Evolutionary conservation across 1,284 basidiomycete genomes (phyloP).

Genomic region (Tilletia caries): DNA sequence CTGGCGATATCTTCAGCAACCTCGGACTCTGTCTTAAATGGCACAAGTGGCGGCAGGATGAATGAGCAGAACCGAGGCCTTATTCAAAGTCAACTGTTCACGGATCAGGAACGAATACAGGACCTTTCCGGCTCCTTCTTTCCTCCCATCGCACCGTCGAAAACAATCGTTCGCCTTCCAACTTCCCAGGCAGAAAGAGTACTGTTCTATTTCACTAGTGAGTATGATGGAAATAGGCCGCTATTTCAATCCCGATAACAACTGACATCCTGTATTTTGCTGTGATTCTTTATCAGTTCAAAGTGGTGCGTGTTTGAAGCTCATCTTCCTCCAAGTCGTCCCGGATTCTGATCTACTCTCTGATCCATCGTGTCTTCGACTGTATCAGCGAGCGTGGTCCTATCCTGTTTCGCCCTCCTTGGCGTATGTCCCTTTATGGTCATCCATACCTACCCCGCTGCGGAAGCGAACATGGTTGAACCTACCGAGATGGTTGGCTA

Average conservation of each 20-base stretch:
- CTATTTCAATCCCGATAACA: no score
- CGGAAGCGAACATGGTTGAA: background rate
- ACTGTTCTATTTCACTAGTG: background rate
- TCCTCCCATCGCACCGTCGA: background rate
- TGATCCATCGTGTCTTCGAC: conserved; percentile 56
- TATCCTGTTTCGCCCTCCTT: background rate
- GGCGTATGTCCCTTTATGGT: background rate
- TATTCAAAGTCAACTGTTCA: background rate
- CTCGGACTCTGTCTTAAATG: no score
- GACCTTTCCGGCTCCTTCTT: background rate
- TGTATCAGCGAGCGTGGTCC: background rate
- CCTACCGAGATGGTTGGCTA: background rate
- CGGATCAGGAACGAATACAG: background rate
- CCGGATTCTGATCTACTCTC: background rate
- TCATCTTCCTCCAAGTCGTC: background rate
- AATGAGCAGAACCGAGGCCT: no score
- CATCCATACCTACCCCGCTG: background rate
- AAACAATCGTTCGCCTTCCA: background rate
- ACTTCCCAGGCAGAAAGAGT: background rate
- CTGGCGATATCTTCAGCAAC: no score
- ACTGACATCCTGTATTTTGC: no score
- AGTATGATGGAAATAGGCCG: no score
- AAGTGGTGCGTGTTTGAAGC: background rate
- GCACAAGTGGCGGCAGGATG: no score
- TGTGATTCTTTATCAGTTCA: background rate